phyloP scores from a whole-genome alignment of 495 filamentous ascomycete species.

The Rusavskia elegans region DNA sequence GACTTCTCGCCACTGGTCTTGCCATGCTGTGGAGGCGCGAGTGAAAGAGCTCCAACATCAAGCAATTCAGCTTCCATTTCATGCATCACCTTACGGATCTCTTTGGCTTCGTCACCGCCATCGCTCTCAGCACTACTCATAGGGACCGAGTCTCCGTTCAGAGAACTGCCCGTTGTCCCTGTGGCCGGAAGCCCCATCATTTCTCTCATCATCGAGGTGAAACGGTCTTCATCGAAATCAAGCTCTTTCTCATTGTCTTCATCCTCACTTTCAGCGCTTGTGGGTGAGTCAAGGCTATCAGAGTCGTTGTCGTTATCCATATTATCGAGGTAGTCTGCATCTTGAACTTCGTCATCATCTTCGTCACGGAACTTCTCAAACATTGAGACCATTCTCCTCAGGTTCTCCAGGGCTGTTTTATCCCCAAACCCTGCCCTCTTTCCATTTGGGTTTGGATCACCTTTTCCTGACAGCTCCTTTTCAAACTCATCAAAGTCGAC shows the following conservation, averaged over 20 bases:
- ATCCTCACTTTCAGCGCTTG: constrained; percentile 18
- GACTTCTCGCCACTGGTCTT: not conserved
- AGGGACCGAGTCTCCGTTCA: not conserved
- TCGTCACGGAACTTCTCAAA: constrained; percentile 92
- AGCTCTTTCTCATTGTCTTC: constrained; percentile 58
- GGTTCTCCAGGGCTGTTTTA: constrained; percentile 57
- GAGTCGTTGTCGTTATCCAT: constrained; percentile 52
- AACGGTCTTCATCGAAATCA: constrained; percentile 72
- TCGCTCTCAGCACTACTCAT: not conserved
- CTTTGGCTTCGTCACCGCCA: constrained; percentile 45
- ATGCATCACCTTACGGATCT: constrained; percentile 54
- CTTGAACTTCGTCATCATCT: constrained; percentile 62
- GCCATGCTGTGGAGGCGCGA: constrained; percentile 29
- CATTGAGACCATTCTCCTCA: constrained; percentile 75
- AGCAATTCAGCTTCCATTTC: constrained; percentile 73
- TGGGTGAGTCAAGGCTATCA: constrained; percentile 24
- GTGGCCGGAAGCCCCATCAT: constrained; percentile 63
- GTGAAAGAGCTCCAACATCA: constrained; percentile 54
- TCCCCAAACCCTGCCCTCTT: constrained; percentile 50
- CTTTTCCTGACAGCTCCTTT: constrained; percentile 44
- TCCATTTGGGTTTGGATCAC: constrained; percentile 13
- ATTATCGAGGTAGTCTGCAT: constrained; percentile 56
- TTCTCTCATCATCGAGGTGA: constrained; percentile 75
- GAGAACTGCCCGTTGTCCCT: not conserved
- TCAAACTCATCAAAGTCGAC: constrained; percentile 85